phyloP scores from a whole-genome alignment of 768 basidiomycete species.

The Panaeolus cyanescens region DNA sequence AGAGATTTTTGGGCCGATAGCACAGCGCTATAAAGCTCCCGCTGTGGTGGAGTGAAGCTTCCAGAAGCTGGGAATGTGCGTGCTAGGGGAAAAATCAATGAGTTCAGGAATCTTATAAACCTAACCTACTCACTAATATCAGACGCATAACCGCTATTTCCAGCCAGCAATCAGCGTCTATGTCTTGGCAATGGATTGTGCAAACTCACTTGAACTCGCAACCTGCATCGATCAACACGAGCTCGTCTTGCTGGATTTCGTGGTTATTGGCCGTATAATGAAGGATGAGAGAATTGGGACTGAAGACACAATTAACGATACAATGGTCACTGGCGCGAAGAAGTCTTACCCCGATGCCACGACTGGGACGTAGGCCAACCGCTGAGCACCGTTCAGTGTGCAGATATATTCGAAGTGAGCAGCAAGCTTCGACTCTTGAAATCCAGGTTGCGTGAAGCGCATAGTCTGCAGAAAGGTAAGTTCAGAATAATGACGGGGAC shows the following conservation, averaged over 20 bases:
- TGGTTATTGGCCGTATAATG: constrained; percentile 96
- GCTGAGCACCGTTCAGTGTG: constrained; percentile 73
- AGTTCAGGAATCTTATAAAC: background rate
- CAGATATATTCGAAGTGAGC: constrained; percentile 94
- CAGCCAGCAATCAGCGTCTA: constrained; percentile 1
- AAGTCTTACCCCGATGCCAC: constrained; percentile 84
- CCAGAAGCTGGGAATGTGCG: constrained; percentile 90
- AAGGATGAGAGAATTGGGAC: constrained; percentile 86
- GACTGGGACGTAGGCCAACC: constrained; percentile 97
- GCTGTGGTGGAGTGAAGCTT: constrained; percentile 74
- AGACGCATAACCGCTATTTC: constrained; percentile 81
- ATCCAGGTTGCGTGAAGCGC: constrained; percentile 60
- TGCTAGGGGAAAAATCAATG: constrained; percentile 43
- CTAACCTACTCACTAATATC: constrained; percentile 75
- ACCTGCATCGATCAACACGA: constrained; percentile 88
- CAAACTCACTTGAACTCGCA: constrained; percentile 80
- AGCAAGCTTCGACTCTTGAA: constrained; percentile 42
- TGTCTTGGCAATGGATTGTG: constrained; percentile 2
- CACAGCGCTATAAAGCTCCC: constrained; percentile 82
- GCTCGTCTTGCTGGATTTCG: constrained; percentile 65
- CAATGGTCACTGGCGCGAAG: background rate
- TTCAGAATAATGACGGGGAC: background rate
- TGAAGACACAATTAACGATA: constrained; percentile 27
- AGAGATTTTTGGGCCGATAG: constrained; percentile 72
- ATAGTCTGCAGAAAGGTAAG: constrained; percentile 60